phyloP scores from a whole-genome alignment of 2,329 filamentous ascomycete species.

The Raffaelea deltoideospora region DNA sequence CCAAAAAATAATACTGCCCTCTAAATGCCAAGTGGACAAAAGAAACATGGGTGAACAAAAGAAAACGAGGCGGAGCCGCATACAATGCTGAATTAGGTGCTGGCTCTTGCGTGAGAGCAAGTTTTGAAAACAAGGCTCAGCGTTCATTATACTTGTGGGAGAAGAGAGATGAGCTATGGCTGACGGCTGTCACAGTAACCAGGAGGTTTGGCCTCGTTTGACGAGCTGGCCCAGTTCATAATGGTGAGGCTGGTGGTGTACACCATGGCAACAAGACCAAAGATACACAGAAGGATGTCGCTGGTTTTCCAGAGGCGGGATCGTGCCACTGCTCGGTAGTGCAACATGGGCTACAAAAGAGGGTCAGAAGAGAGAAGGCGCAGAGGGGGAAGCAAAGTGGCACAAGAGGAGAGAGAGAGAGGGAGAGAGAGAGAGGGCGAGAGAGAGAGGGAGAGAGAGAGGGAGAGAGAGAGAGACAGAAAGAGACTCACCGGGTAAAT shows the following conservation, averaged over 20 bases:
- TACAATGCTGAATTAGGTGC: background rate
- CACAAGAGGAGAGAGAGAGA: constrained; percentile 1
- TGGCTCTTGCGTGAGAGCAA: too few species aligned
- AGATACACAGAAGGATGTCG: constrained; percentile 64
- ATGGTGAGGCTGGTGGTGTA: constrained; percentile 85
- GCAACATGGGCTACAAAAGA: constrained; percentile 60
- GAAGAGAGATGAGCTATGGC: background rate
- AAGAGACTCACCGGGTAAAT: constrained; percentile 78
- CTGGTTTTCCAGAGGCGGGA: constrained; percentile 50
- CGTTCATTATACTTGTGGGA: background rate
- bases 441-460: background rate
- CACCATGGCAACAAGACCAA: constrained; percentile 74
- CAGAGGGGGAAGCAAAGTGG: background rate
- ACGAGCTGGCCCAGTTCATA: constrained; percentile 63
- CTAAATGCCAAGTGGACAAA: background rate
- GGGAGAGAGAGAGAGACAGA: background rate
- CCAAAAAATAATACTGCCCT: background rate
- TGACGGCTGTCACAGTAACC: constrained; percentile 34
- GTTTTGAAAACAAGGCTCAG: too few species aligned
- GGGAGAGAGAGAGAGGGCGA: background rate
- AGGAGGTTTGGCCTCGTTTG: constrained; percentile 24
- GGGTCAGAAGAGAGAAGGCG: background rate
- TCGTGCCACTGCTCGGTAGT: constrained; percentile 66
- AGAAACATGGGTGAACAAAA: background rate
- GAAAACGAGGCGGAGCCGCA: background rate